A percentile compares a stretch with the other conserved stretches of the same genome.
phyloP scores from a whole-genome alignment of 805 yeast genomes.

The Wickerhamiella cacticola region DNA sequence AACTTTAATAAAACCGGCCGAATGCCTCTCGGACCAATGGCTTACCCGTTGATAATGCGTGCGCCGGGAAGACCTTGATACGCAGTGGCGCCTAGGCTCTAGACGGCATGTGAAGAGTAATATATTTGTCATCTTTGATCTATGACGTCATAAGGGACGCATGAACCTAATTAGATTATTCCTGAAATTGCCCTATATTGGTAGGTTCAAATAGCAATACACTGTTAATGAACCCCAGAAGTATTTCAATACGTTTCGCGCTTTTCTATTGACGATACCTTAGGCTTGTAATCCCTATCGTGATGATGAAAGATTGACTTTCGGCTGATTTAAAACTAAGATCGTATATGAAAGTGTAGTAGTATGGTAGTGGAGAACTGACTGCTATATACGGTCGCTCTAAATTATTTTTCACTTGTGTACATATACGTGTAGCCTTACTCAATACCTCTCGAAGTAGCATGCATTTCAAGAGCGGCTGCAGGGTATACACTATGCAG shows the following conservation, averaged over 20 bases:
- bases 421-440: too few relatives aligned
- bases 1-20: too few relatives aligned
- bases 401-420: neutral
- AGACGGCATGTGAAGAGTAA: neutral
- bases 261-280: too few relatives aligned
- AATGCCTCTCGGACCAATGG: too few relatives aligned
- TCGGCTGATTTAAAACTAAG: too few relatives aligned
- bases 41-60: neutral
- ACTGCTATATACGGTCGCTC: neutral
- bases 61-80: conserved; percentile 1
- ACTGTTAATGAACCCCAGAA: neutral
- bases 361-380: neutral
- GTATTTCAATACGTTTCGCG: too few relatives aligned
- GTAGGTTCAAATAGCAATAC: neutral
- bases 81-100: neutral
- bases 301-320: too few relatives aligned
- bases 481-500: neutral
- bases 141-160: conserved; percentile 3
- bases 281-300: too few relatives aligned
- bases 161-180: neutral
- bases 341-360: too few relatives aligned
- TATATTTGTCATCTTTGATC: neutral
- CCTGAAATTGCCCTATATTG: neutral
- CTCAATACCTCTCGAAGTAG: neutral
- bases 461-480: neutral